A percentile compares a stretch with the other conserved stretches of the same genome.
These are phyloP conservation scores for Fusarium phyllophilum DNA, from an alignment of 2,329 filamentous ascomycete genomes.

Conservation along the genomic window DNA sequence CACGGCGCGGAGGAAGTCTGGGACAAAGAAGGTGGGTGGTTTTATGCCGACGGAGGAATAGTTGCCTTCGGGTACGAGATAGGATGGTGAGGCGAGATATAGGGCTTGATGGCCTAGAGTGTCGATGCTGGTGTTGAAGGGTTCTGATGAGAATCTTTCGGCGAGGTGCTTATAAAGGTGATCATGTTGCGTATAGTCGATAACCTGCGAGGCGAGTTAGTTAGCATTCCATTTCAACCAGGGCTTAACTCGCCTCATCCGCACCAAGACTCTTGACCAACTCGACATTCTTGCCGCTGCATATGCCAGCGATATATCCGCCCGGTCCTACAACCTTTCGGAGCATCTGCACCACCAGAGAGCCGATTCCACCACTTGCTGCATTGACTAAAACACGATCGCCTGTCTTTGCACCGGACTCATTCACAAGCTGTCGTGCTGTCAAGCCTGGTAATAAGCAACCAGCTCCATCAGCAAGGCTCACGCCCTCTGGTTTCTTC, in stretches of 20 bases:
- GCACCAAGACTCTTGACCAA: conserved; percentile 1
- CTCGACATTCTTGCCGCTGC: not conserved
- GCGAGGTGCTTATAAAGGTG: not conserved
- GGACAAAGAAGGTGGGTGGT: conserved; percentile 46
- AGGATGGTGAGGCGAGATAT: not conserved
- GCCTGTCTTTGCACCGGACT: conserved; percentile 48
- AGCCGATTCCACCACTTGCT: conserved; percentile 3
- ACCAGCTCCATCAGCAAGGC: conserved; percentile 50
- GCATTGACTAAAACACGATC: conserved; percentile 2
- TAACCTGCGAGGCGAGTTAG: not conserved
- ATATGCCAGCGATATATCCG: not conserved
- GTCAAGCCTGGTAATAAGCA: conserved; percentile 53
- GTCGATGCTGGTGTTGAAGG: conserved; percentile 2
- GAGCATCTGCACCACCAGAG: not conserved
- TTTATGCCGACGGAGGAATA: conserved; percentile 10
- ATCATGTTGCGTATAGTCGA: not conserved
- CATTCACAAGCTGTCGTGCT: conserved; percentile 51
- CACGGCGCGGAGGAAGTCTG: conserved; percentile 46
- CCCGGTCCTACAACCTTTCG: not conserved
- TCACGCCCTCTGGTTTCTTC: conserved; percentile 45
- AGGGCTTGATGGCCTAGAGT: not conserved
- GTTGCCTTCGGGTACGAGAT: not conserved
- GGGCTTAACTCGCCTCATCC: not conserved
- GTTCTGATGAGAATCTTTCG: not conserved
- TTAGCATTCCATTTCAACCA: not conserved